Percentiles rank a stretch among this genome's conserved stretches.
Evolutionary conservation across 2,329 filamentous ascomycete genomes (phyloP).

Genomic region (Orbilia blumenaviensis): DNA sequence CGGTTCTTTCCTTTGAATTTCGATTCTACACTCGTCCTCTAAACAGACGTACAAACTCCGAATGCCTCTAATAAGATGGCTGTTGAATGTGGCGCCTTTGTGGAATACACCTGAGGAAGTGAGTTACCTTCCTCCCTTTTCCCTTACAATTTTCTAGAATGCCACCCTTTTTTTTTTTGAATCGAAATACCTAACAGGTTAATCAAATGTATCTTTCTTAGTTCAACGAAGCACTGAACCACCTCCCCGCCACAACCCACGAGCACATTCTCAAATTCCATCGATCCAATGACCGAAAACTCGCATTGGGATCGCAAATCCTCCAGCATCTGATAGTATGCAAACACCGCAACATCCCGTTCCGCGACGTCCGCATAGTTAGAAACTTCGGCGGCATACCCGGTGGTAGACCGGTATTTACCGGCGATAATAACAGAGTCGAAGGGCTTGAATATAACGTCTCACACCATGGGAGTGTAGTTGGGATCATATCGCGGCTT

Average conservation of each 20-base stretch:
- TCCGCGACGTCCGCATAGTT: conserved; percentile 40
- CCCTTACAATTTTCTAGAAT: not conserved
- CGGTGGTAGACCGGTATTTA: conserved; percentile 37
- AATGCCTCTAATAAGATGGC: conserved; percentile 54
- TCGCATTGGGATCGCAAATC: conserved; percentile 56
- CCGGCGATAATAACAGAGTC: not conserved
- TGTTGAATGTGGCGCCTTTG: conserved; percentile 43
- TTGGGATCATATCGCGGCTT: conserved; percentile 31
- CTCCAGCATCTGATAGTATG: conserved; percentile 56
- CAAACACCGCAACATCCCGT: conserved; percentile 31
- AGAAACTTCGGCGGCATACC: conserved; percentile 40
- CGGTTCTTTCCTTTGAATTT: not conserved
- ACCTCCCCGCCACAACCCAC: conserved; percentile 69
- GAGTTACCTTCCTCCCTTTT: not conserved
- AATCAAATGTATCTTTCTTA: not conserved
- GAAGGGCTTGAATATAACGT: conserved; percentile 56
- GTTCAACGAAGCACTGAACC: conserved; percentile 92
- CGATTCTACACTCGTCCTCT: not conserved
- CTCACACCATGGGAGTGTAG: conserved; percentile 55
- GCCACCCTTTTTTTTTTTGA: too few relatives aligned
- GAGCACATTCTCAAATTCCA: conserved; percentile 50
- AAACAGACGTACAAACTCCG: not conserved
- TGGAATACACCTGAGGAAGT: conserved; percentile 51
- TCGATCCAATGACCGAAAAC: conserved; percentile 54
- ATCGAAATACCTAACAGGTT: not conserved